Evolutionary conservation across 768 basidiomycete species (phyloP), one percentile per base, ranked within the genome.

Genomic region (Auriculariales sp.): DNA sequence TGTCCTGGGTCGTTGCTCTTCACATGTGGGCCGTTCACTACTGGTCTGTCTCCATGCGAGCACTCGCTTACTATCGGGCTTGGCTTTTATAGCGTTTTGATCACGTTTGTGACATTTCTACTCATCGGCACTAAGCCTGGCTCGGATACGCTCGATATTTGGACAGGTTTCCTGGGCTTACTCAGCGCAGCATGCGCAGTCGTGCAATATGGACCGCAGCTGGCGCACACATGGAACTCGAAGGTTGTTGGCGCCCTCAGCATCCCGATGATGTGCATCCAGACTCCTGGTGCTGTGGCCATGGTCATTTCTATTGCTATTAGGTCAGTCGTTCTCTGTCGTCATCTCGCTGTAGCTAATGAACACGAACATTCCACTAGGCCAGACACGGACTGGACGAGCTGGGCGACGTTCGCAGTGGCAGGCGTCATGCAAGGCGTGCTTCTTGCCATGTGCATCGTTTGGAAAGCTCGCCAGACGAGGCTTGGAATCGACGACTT

Each of bases 241-340:
- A 83, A 80, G 58, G 74, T 94, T 11, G 92, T 98, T 7, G 94
- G 94, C 2, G 90, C 91, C 0, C 69, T 98, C 14, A 92, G 89
- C 59, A 86, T 99, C 50, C 83, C 85, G 1, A 97, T 90, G 79
- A 97, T 99, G 94, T 66, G 78, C 45, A 87, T 99, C 14, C 94
- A 98, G 64, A 89, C 79, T 11, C 92, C 92, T 3, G 93, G 92
- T 3, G 83, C 86, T 1, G 68, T 87, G 3, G 60, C 88, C n/a
- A 93, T 97, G 82, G 83, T 88, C 4, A 54, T 81, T 3, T 86
- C 81, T 54, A 86, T 91, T 50, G 85, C 82, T 5, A 65, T 87
- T 24, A 68, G 79, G 75, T 81, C 50, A 15, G 70, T 57, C 22
- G 52, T 29, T 29, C 39, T 35, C n/a, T 15, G 6, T 24, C 9